These are phyloP conservation scores for Nicotiana rustica DNA, from an alignment of 305 asterid genomes.

Conservation along the genomic window DNA sequence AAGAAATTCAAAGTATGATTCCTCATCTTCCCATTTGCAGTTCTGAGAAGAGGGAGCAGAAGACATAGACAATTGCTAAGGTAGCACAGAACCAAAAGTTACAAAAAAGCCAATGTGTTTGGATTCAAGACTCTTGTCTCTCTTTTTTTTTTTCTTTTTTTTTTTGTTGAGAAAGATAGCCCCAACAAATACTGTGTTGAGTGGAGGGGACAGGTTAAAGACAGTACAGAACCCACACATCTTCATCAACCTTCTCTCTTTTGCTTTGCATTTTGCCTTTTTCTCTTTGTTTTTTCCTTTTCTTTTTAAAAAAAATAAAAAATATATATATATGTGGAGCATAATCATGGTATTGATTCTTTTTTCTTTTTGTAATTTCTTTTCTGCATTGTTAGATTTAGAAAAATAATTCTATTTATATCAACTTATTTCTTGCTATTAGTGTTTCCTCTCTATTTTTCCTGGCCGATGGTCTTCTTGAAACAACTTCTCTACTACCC, in stretches of 20 bases:
- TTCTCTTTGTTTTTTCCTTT: conserved; percentile 38
- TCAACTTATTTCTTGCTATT: too few relatives aligned
- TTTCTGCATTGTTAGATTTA: neutral
- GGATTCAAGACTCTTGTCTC: conserved; percentile 45
- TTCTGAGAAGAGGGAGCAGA: conserved; percentile 52
- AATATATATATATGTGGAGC: neutral
- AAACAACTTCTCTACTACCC: too few relatives aligned
- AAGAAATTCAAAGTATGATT: conserved; percentile 87
- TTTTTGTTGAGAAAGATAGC: neutral
- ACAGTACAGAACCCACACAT: conserved; percentile 93
- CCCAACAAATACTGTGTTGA: conserved; percentile 50
- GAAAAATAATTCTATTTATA: too few relatives aligned
- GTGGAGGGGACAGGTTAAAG: conserved; percentile 96
- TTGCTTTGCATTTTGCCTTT: conserved; percentile 58
- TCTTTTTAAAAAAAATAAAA: neutral
- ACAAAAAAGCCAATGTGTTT: conserved; percentile 72
- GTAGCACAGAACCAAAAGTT: conserved; percentile 75
- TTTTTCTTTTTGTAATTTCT: neutral
- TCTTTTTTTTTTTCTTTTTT: neutral
- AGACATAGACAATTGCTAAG: conserved; percentile 89
- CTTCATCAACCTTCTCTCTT: conserved; percentile 53
- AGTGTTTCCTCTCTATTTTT: too few relatives aligned
- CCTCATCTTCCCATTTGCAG: conserved; percentile 80
- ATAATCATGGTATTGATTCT: conserved; percentile 25
- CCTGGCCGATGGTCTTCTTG: too few relatives aligned